A percentile compares a stretch with the other conserved stretches of the same genome.
phyloP scores from a whole-genome alignment of 108 stramenopile species.

The Nitzschia sp. region DNA sequence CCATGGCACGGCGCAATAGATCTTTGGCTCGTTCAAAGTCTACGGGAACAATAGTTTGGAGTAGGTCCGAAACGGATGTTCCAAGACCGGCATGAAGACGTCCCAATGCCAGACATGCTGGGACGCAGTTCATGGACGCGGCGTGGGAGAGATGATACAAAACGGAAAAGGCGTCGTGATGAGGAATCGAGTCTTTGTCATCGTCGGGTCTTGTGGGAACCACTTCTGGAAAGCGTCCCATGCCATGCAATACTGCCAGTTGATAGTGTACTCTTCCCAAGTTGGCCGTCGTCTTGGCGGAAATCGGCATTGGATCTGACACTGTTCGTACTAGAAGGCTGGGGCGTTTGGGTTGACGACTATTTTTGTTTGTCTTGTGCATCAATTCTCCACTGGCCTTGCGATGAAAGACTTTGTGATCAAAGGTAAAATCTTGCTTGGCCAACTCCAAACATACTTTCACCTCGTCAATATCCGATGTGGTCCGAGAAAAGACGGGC shows the following conservation, averaged over 20 bases:
- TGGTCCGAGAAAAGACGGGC: constrained; percentile 28
- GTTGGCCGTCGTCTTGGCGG: constrained; percentile 52
- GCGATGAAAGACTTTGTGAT: constrained; percentile 48
- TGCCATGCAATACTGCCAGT: constrained; percentile 66
- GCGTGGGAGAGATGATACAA: constrained; percentile 72
- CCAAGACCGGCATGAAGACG: constrained; percentile 60
- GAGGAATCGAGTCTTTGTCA: constrained; percentile 31
- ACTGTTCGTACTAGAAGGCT: constrained; percentile 32
- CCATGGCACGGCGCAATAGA: constrained; percentile 56
- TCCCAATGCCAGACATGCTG: constrained; percentile 69
- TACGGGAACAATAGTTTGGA: constrained; percentile 53
- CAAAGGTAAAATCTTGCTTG: constrained; percentile 53
- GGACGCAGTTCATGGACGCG: constrained; percentile 47
- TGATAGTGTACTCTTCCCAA: constrained; percentile 79
- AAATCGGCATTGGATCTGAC: constrained; percentile 48
- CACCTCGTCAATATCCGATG: constrained; percentile 66
- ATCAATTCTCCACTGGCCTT: constrained; percentile 54
- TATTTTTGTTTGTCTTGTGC: not conserved
- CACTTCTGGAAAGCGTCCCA: constrained; percentile 66
- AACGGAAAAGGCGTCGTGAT: constrained; percentile 67
- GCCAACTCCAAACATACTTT: constrained; percentile 46
- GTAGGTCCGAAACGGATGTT: constrained; percentile 49
- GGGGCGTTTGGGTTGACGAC: constrained; percentile 16
- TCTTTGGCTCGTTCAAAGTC: constrained; percentile 71
- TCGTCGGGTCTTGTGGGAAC: constrained; percentile 25